Evolutionary conservation across 192 early-diverging fungal genomes (phyloP).

Genomic region (Podila epicladia): DNA sequence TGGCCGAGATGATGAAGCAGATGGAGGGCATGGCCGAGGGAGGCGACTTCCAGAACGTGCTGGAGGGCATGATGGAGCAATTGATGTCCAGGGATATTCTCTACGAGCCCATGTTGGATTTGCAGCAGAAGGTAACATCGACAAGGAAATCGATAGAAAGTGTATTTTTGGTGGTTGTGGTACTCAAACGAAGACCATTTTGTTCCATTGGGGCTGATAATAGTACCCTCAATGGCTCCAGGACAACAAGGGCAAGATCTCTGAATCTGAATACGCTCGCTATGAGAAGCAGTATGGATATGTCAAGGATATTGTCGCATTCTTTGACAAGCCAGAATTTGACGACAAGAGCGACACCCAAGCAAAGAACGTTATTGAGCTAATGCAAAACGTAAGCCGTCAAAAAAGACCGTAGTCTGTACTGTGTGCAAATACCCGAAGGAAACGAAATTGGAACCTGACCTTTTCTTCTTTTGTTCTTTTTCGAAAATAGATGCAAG

Average conservation of each 20-base stretch:
- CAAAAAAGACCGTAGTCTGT: no score
- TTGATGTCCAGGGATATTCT: constrained; percentile 94
- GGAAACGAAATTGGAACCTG: not conserved
- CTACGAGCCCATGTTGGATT: constrained; percentile 96
- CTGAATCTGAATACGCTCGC: constrained; percentile 75
- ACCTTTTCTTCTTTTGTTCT: constrained; percentile 6
- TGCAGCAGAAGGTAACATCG: constrained; percentile 71
- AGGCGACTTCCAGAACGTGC: constrained; percentile 85
- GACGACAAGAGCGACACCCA: constrained; percentile 77
- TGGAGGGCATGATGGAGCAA: constrained; percentile 91
- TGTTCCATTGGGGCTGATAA: not conserved
- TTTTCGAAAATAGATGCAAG: constrained; percentile 82
- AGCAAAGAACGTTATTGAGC: constrained; percentile 77
- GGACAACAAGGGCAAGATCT: constrained; percentile 77
- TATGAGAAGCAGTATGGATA: constrained; percentile 84
- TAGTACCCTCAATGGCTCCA: constrained; percentile 93
- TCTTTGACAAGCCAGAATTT: constrained; percentile 79
- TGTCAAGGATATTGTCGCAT: constrained; percentile 81
- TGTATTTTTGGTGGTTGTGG: not conserved
- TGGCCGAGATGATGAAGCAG: constrained; percentile 87
- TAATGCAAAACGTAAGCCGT: constrained; percentile 88
- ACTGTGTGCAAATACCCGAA: no score
- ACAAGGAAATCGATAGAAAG: no score
- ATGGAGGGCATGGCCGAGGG: constrained; percentile 81
- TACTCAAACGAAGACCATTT: not conserved